phyloP scores from a whole-genome alignment of 768 basidiomycete species.

The Leccinum uliginosum region DNA sequence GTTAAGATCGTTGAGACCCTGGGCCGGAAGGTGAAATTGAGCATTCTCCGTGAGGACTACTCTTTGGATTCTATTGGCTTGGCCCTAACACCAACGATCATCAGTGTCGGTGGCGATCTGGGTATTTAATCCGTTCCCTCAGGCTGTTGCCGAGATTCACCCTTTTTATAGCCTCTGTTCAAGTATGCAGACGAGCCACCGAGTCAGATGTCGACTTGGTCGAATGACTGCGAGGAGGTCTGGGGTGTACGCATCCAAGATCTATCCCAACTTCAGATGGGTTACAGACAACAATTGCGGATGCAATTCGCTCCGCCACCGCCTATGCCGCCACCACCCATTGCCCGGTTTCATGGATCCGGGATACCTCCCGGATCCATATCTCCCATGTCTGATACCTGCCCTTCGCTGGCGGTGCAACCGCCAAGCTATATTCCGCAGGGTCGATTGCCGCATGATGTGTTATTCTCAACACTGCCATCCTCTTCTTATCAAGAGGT shows the following conservation, averaged over 20 bases:
- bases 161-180: conserved; percentile 52
- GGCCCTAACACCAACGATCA: conserved; percentile 13
- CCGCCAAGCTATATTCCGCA: conserved; percentile 30
- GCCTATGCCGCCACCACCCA: conserved; percentile 22
- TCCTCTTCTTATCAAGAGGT: conserved; percentile 15
- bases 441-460: conserved; percentile 35
- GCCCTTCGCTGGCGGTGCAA: conserved; percentile 12
- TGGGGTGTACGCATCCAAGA: conserved; percentile 62
- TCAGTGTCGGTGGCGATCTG: conserved; percentile 60
- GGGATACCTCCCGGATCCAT: conserved; percentile 12
- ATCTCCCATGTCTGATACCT: conserved; percentile 20
- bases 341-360: conserved; percentile 10
- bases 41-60: conserved; percentile 40
- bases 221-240: conserved; percentile 56
- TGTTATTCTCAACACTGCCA: conserved; percentile 26
- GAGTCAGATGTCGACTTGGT: conserved; percentile 53
- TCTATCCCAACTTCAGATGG: conserved; percentile 28
- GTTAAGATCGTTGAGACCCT: conserved; percentile 37
- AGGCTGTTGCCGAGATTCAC: conserved; percentile 15
- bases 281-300: conserved; percentile 15
- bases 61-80: conserved; percentile 31
- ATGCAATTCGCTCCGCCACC: conserved; percentile 16
- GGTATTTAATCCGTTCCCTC: conserved; percentile 41
- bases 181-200: conserved; percentile 58
- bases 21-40: conserved; percentile 39